Base-by-base conservation (phyloP, 163 green algal genomes). In the Chloromonas sp. region DNA sequence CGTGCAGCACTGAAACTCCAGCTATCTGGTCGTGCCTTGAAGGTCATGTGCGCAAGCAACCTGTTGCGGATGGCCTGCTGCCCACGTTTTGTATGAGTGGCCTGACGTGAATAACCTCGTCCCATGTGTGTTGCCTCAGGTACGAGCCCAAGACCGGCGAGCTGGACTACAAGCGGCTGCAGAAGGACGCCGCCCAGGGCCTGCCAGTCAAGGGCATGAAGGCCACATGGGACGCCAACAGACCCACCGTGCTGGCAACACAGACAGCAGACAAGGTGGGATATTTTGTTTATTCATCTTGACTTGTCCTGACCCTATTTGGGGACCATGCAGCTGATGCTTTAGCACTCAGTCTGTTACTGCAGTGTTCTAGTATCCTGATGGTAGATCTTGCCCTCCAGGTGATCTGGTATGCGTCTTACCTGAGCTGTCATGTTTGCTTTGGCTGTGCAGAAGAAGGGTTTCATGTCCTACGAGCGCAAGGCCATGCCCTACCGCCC, bases 381-480 rank as follows among this genome's bases (percentile, higher is more conserved):
- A 36, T 36, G 36, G 36, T 36, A 36, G 36, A 36, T 36, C 36
- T 36, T 36, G 36, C 36, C 36, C 36, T 36, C 36, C 36, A 36
- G 36, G 36, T 36, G 36, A 36, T 36, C 36, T 36, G 36, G 36
- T 36, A 36, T 36, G 36, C 36, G 36, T 36, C 36, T 36, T 36
- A 36, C 36, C 36, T 36, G 36, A 36, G 36, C 36, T 36, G 36
- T 36, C 36, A 36, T 36, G 36, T 36, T 36, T 36, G 36, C 36
- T 36, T 36, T 36, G 36, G 36, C 36, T 36, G 36, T 84, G 66
- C 83, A 94, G 91, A 61, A 88, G 66, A 89, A 94, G 60, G 96
- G 96, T 71, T 99, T 99, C 85, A 70, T 98, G n/a, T 87, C 94
- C 61, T 98, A 98, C 84, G 94, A 96, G 81, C 91, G 96, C 61